Conservation (phyloP, 129 eudicot species). For the Flaveria sonorensis region DNA sequence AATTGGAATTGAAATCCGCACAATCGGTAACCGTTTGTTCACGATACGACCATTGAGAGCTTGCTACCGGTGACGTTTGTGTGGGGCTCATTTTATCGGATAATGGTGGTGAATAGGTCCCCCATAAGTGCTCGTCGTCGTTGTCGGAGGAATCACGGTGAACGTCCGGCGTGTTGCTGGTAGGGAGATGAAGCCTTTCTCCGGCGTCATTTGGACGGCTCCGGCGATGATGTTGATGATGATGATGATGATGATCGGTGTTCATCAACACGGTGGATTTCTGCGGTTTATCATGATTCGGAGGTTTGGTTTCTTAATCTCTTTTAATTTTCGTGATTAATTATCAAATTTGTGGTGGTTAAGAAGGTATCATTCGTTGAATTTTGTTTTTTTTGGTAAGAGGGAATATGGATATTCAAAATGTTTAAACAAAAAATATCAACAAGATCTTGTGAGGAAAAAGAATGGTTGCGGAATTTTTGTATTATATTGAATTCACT, state of each 20-base stretch:
- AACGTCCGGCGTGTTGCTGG: slow-evolving; percentile 9
- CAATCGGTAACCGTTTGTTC: slow-evolving; percentile 15
- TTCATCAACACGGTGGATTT: slow-evolving; percentile 14
- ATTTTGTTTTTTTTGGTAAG: background rate
- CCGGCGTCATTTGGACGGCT: slow-evolving; percentile 23
- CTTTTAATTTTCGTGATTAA: too few species aligned
- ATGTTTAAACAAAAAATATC: slow-evolving; percentile 12
- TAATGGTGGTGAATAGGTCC: background rate
- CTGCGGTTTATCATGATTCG: background rate
- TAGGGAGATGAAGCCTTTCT: slow-evolving; percentile 3
- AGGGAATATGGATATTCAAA: background rate
- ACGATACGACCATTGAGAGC: slow-evolving; percentile 27
- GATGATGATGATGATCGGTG: slow-evolving; percentile 24
- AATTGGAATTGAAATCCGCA: slow-evolving; percentile 26
- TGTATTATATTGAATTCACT: too few species aligned
- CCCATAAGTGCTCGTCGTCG: background rate
- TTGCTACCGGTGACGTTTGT: slow-evolving; percentile 30
- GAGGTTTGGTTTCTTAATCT: too few species aligned
- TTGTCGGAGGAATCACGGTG: slow-evolving; percentile 8
- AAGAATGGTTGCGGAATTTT: background rate
- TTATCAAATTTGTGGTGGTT: too few species aligned
- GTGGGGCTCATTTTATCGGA: slow-evolving; percentile 17
- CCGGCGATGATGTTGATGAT: slow-evolving; percentile 19
- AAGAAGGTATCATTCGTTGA: too few species aligned
- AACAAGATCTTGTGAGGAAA: background rate